phyloP scores from a whole-genome alignment of 768 basidiomycete species.

The Amanita inopinata region DNA sequence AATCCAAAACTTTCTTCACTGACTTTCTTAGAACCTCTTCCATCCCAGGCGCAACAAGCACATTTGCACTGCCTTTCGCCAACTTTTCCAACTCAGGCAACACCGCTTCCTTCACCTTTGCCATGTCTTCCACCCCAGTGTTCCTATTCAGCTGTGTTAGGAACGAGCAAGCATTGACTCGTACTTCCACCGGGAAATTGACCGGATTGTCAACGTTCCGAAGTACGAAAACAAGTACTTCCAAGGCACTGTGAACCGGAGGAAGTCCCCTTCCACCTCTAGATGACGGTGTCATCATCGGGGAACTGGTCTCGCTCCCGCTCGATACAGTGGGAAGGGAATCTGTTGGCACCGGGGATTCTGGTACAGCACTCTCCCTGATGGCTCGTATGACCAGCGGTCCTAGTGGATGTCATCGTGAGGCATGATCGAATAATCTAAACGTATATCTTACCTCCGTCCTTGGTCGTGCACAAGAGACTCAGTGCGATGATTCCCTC shows the following conservation, averaged over 20 bases:
- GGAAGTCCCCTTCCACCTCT: conserved; percentile 24
- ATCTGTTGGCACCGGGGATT: conserved; percentile 21
- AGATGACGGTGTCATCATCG: conserved; percentile 31
- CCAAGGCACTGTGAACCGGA: conserved; percentile 48
- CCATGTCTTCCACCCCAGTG: conserved; percentile 36
- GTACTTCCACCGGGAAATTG: conserved; percentile 65
- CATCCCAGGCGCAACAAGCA: conserved; percentile 22
- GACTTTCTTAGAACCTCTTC: conserved; percentile 34
- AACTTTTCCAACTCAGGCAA: conserved; percentile 42
- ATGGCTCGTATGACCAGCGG: conserved; percentile 54
- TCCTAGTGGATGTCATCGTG: conserved; percentile 31
- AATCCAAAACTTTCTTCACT: conserved; percentile 29
- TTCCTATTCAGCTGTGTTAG: conserved; percentile 54
- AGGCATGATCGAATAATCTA: not conserved
- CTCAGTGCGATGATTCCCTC: conserved; percentile 83
- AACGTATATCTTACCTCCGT: conserved; percentile 44
- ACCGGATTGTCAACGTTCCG: conserved; percentile 44
- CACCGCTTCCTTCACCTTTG: conserved; percentile 39
- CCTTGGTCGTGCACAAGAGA: conserved; percentile 54
- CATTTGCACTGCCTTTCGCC: conserved; percentile 22
- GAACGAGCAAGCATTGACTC: conserved; percentile 67
- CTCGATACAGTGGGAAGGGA: conserved; percentile 30
- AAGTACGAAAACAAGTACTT: conserved; percentile 58
- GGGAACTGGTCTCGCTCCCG: conserved; percentile 36
- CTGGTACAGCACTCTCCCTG: conserved; percentile 26